Evolutionary conservation across 1,284 basidiomycete genomes (phyloP).

Genomic region (Tylopilus sp.): DNA sequence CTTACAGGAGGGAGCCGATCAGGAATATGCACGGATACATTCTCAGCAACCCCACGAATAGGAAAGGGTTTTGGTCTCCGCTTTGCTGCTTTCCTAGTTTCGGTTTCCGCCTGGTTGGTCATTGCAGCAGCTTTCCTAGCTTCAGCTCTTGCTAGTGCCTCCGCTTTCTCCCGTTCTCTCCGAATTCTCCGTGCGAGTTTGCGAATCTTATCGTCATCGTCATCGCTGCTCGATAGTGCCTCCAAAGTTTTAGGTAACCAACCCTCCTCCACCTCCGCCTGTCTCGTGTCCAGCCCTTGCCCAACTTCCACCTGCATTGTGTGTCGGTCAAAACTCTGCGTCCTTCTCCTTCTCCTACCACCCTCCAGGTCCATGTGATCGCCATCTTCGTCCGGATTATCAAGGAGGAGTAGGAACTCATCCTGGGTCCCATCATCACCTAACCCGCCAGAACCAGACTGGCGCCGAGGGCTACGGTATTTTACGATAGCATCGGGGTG

Average conservation of each 20-base stretch:
- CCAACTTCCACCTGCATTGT: constrained; percentile 1
- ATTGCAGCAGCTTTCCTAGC: constrained; percentile 13
- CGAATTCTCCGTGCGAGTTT: constrained; percentile 25
- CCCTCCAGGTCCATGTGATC: constrained; percentile 26
- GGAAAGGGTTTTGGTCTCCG: constrained; percentile 37
- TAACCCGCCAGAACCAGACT: constrained; percentile 1
- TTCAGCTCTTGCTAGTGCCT: constrained; percentile 17
- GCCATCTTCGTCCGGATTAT: constrained; percentile 26
- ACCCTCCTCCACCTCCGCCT: constrained; percentile 3
- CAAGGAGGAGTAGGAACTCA: constrained; percentile 18
- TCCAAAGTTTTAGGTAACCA: constrained; percentile 36
- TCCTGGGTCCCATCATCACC: constrained; percentile 34
- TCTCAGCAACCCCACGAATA: constrained; percentile 11
- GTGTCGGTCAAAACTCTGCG: constrained; percentile 6
- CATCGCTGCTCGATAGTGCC: constrained; percentile 39
- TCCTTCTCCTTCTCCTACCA: constrained; percentile 15
- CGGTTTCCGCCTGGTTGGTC: constrained; percentile 9
- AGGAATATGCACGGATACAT: background rate
- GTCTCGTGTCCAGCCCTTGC: background rate
- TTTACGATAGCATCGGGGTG: constrained; percentile 63
- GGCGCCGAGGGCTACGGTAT: constrained; percentile 33
- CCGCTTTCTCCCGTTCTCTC: constrained; percentile 26
- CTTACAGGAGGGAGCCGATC: constrained; percentile 15
- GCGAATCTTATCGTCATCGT: constrained; percentile 37
- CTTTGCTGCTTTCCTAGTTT: constrained; percentile 17